These are phyloP conservation scores for Aspergillus steynii DNA, from an alignment of 495 filamentous ascomycete genomes.

Conservation along the genomic window DNA sequence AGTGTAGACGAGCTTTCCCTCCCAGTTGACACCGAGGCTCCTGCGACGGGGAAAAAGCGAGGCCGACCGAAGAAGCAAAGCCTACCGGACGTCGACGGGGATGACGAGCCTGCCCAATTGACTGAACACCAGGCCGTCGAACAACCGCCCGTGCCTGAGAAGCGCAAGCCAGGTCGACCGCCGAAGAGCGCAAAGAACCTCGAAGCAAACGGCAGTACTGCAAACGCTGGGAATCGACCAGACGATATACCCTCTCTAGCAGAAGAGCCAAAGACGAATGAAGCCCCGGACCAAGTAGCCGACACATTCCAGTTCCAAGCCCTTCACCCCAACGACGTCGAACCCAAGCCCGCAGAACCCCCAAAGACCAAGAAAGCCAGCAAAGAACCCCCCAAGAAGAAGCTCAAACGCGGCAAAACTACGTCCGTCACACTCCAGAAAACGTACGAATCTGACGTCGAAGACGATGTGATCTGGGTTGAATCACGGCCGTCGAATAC, in stretches of 20 bases:
- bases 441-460: conserved; percentile 27
- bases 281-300: background rate
- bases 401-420: conserved; percentile 41
- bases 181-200: conserved; percentile 20
- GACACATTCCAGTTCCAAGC: background rate
- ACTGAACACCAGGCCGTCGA: conserved; percentile 8
- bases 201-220: conserved; percentile 1
- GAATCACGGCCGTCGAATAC: conserved; percentile 28
- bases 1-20: conserved; percentile 36
- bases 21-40: conserved; percentile 23
- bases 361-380: conserved; percentile 10
- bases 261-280: background rate
- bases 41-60: conserved; percentile 32
- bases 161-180: conserved; percentile 25
- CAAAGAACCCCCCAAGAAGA: conserved; percentile 40
- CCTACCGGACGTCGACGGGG: conserved; percentile 28
- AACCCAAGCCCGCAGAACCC: conserved; percentile 6
- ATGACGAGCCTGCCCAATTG: conserved; percentile 32
- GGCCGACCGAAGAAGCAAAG: conserved; percentile 36
- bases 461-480: conserved; percentile 42
- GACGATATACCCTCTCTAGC: background rate
- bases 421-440: conserved; percentile 32
- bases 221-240: background rate
- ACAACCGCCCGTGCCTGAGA: conserved; percentile 14
- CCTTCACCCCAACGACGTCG: background rate